These are phyloP conservation scores for Favolaschia claudopus DNA, from an alignment of 768 basidiomycete species.

Conservation along the genomic window DNA sequence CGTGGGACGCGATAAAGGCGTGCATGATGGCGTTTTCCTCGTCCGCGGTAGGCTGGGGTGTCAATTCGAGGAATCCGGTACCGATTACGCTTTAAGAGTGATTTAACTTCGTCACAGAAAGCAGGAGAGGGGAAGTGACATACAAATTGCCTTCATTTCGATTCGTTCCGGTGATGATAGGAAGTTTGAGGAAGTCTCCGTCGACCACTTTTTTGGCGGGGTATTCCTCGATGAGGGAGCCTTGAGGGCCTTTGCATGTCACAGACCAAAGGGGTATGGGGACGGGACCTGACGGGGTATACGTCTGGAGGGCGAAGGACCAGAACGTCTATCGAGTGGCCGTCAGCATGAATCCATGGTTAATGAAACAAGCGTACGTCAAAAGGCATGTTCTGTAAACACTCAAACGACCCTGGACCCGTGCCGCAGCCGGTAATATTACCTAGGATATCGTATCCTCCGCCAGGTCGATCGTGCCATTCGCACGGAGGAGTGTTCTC, in stretches of 20 bases:
- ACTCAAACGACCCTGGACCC: constrained; percentile 7
- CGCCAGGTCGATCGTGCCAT: constrained; percentile 11
- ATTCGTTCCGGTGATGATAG: constrained; percentile 5
- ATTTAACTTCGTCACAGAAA: no score
- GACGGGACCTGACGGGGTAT: not conserved
- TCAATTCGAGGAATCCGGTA: not conserved
- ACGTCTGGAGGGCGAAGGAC: not conserved
- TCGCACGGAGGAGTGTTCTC: constrained; percentile 2
- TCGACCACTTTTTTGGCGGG: constrained; percentile 2
- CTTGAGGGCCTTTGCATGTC: constrained; percentile 1
- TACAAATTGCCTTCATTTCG: constrained; percentile 1
- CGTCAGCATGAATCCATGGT: not conserved
- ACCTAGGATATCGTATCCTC: not conserved
- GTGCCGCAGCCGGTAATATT: constrained; percentile 5
- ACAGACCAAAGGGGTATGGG: not conserved
- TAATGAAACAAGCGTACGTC: not conserved
- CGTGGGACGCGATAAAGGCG: not conserved
- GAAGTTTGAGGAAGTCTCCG: constrained; percentile 6
- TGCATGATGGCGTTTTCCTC: not conserved
- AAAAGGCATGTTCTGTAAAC: constrained; percentile 6
- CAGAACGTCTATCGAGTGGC: not conserved
- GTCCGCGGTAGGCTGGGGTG: not conserved
- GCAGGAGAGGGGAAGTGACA: not conserved
- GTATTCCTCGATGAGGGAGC: constrained; percentile 8
- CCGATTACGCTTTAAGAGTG: not conserved